phyloP scores from a whole-genome alignment of 23 red algal genomes.

The Cyanidioschyzon merolae region DNA sequence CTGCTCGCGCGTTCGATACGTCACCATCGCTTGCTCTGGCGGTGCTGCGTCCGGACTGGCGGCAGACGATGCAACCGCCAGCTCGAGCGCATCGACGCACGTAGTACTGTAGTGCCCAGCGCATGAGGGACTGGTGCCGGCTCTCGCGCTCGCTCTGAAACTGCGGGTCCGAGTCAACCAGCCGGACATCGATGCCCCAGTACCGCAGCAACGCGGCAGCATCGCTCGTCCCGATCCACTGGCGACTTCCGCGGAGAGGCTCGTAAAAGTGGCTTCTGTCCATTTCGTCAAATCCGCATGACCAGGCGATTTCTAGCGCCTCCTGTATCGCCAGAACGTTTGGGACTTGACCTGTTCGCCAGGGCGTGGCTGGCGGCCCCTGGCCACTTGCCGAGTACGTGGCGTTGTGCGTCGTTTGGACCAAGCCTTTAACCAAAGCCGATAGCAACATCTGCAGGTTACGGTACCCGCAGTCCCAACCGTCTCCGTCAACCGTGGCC shows the following conservation, averaged over 20 bases:
- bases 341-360: not conserved
- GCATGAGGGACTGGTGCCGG: not conserved
- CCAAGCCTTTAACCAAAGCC: not conserved
- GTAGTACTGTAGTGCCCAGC: not conserved
- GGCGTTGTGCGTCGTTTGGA: not conserved
- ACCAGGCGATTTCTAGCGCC: not conserved
- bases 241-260: not conserved
- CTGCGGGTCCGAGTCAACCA: slow-evolving; percentile 1
- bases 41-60: not conserved
- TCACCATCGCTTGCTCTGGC: not conserved
- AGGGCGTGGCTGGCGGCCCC: not conserved
- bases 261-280: not conserved
- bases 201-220: not conserved
- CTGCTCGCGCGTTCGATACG: not conserved
- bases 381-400: too few relatives aligned
- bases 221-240: slow-evolving; percentile 7
- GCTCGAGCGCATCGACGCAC: not conserved
- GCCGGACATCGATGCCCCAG: not conserved
- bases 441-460: slow-evolving; percentile 18
- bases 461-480: slow-evolving; percentile 26
- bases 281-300: not conserved
- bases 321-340: not conserved
- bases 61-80: not conserved
- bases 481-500: not conserved
- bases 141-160: not conserved